Evolutionary conservation across 108 stramenopile genomes (phyloP).

Genomic region (Skeletonema menzelii): DNA sequence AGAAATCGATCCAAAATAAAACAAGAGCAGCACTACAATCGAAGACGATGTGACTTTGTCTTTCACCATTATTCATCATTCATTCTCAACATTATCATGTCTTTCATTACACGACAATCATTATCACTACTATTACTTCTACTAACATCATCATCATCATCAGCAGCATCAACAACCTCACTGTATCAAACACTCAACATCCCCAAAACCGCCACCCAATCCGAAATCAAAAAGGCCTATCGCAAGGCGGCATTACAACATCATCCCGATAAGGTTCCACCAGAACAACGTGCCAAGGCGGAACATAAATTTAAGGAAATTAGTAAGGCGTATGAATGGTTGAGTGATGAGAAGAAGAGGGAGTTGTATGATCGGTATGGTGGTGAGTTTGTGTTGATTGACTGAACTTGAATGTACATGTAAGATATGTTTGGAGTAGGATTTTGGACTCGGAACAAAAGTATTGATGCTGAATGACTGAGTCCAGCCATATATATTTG

Average conservation of each 20-base stretch:
- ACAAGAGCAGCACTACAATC: not conserved
- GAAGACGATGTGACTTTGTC: no score
- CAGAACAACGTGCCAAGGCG: conserved; percentile 38
- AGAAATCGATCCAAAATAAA: not conserved
- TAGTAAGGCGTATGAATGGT: conserved; percentile 91
- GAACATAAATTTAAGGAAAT: conserved; percentile 92
- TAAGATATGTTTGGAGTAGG: no score
- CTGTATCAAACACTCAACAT: conserved; percentile 69
- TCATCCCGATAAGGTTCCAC: conserved; percentile 92
- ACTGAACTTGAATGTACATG: not conserved
- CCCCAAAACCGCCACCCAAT: conserved; percentile 42
- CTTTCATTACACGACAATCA: not conserved
- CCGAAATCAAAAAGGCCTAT: conserved; percentile 85
- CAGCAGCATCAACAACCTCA: conserved; percentile 32
- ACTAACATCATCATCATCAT: not conserved
- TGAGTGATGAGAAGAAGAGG: conserved; percentile 91
- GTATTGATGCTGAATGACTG: no score
- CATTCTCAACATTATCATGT: not conserved
- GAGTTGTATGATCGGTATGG: conserved; percentile 94
- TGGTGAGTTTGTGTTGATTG: conserved; percentile 8
- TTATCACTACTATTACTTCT: not conserved
- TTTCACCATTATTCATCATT: no score
- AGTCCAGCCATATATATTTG: not conserved
- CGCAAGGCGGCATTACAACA: conserved; percentile 78
- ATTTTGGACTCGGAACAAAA: no score